Evolutionary conservation across 2,329 filamentous ascomycete genomes (phyloP), one percentile per base, ranked within the genome.

Genomic region (Harringtonia lauricola): DNA sequence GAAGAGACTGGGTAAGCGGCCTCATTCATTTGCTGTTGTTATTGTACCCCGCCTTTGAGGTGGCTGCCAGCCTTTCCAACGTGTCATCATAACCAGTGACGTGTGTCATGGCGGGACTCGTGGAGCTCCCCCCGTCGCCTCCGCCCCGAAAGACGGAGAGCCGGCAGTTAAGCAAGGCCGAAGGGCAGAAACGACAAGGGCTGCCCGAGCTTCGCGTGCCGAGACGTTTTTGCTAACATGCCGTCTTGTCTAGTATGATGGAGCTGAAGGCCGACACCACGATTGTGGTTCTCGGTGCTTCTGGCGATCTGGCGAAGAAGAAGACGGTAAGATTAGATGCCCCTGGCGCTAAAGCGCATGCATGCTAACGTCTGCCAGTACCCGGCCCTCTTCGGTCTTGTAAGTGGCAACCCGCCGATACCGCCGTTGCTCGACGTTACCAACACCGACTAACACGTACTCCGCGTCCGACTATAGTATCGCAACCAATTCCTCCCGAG

Each of bases 191-290:
- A 26, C 7, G 24, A 26, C 7, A 26, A 10, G 10, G 24, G 24
- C 10, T 6, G 10, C 10, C 24, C 10, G 24, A 26, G 24, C 24
- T 26, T 26, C 24, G 24, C 24, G 10, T 10, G 24, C 24, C 24
- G 6, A 26, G 7, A 26, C n/a, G 24, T 10, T 26, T 10, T 6
- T 26, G 24, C 24, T 26, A 26, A 26, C 24, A n/a, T 26, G 24
- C 10, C 24, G 7, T 6, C 24, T 10, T 37, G 13, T 34, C 6
- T 64, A 94, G 87, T 61, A 81, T 79, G 59, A 75, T 94, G 67
- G 92, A 98, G 79, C 82, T 98, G 61, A 98, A 95, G 76, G 87
- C 96, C 61, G 94, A 98, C 76, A 98, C 92, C 53, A 79, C 89
- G 61, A 94, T 98, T 59, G 78, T 98, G 58, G 92, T 98, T 57